Percentiles rank a stretch among this genome's conserved stretches.
Evolutionary conservation across 495 filamentous ascomycete genomes (phyloP).

Genomic region (Physcia stellaris): DNA sequence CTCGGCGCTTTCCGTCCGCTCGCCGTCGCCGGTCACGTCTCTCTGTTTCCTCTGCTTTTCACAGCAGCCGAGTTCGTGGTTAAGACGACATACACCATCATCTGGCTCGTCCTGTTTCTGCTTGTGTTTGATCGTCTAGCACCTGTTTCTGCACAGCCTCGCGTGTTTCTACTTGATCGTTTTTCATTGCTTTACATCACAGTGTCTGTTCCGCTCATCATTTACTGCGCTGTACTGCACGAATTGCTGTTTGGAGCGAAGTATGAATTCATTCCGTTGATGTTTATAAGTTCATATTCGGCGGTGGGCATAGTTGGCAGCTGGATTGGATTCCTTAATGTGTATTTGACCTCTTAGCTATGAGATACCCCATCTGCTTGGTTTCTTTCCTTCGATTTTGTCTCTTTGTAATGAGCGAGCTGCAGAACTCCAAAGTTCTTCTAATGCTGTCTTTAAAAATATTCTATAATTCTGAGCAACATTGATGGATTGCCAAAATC

Average conservation of each 20-base stretch:
- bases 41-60: slow-evolving; percentile 86
- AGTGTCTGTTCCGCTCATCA: slow-evolving; percentile 73
- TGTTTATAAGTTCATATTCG: slow-evolving; percentile 95
- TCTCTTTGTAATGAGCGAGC: too few relatives aligned
- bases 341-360: slow-evolving; percentile 67
- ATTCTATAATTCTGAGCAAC: too few relatives aligned
- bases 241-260: slow-evolving; percentile 65
- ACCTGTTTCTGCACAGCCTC: slow-evolving; percentile 57
- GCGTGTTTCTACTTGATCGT: slow-evolving; percentile 80
- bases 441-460: too few relatives aligned
- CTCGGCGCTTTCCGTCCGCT: slow-evolving; percentile 85
- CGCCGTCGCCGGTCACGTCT: slow-evolving; percentile 86
- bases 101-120: slow-evolving; percentile 80
- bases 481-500: too few relatives aligned
- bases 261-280: slow-evolving; percentile 84
- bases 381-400: too few relatives aligned
- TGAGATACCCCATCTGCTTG: slow-evolving; percentile 13
- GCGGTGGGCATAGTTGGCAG: slow-evolving; percentile 92
- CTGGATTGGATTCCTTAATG: slow-evolving; percentile 90
- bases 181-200: slow-evolving; percentile 81
- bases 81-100: slow-evolving; percentile 85
- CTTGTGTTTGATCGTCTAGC: slow-evolving; percentile 75
- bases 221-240: slow-evolving; percentile 79
- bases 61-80: slow-evolving; percentile 83
- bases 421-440: too few relatives aligned